Percentiles rank a stretch among this genome's conserved stretches.
phyloP scores from a whole-genome alignment of 768 basidiomycete genomes.

The Daedalea quercina region DNA sequence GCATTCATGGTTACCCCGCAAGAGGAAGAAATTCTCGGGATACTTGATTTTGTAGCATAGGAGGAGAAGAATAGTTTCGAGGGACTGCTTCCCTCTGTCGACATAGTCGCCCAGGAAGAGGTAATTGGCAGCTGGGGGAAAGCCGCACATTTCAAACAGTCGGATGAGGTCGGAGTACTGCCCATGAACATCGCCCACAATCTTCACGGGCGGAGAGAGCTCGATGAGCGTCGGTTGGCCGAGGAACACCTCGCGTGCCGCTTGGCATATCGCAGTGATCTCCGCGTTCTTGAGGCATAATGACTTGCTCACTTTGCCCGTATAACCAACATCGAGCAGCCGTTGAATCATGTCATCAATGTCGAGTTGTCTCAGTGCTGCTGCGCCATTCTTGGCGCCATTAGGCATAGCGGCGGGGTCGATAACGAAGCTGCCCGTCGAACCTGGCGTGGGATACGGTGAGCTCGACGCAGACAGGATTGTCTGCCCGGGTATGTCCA shows the following conservation, averaged over 20 bases:
- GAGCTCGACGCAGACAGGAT: conserved; percentile 70
- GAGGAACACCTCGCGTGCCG: conserved; percentile 94
- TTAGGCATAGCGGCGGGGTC: conserved; percentile 31
- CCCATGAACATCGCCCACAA: conserved; percentile 98
- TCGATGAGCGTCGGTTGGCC: conserved; percentile 96
- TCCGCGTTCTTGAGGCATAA: conserved; percentile 94
- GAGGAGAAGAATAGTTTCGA: conserved; percentile 94
- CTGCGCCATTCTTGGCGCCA: conserved; percentile 48
- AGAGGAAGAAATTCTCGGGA: conserved; percentile 97
- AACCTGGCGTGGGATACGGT: conserved; percentile 40
- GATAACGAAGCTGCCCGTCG: conserved; percentile 30
- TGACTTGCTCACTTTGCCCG: conserved; percentile 96
- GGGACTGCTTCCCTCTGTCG: conserved; percentile 95
- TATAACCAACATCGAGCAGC: conserved; percentile 93
- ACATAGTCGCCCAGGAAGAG: conserved; percentile 99
- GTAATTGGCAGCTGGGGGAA: conserved; percentile 95
- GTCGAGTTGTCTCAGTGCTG: conserved; percentile 70
- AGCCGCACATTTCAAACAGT: conserved; percentile 99
- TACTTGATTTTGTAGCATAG: conserved; percentile 99
- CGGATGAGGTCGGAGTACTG: conserved; percentile 99
- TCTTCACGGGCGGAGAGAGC: conserved; percentile 96
- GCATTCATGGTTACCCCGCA: conserved; percentile 98
- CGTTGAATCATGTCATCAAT: conserved; percentile 98
- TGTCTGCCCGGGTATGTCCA: conserved; percentile 78
- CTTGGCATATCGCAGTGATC: conserved; percentile 89